Conservation (phyloP, 257 asterid species). For the Petunia axillaris region DNA sequence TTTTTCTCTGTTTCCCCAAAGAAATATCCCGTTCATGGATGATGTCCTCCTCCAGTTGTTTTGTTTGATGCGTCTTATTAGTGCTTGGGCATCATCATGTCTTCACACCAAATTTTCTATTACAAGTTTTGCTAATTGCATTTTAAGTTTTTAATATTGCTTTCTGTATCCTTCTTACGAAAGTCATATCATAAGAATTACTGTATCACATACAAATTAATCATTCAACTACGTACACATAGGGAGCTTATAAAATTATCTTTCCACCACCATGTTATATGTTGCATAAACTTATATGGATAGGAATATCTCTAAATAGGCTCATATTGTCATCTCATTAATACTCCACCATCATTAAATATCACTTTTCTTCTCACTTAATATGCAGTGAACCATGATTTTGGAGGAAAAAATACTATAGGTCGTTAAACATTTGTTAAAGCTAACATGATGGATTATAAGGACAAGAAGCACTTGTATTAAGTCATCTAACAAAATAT, state of each 20-base stretch:
- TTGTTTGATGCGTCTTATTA: not conserved
- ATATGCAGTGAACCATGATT: not conserved
- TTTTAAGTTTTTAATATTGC: not conserved
- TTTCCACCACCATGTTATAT: not conserved
- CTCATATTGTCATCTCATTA: not conserved
- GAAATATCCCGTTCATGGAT: not conserved
- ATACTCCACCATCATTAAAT: conserved; percentile 7
- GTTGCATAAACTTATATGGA: too few species aligned
- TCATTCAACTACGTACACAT: not conserved
- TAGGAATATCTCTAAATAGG: too few species aligned
- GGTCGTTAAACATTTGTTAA: not conserved
- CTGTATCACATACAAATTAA: not conserved
- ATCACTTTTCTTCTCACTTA: conserved; percentile 12
- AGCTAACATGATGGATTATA: not conserved
- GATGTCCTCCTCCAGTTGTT: not conserved
- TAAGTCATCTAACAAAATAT: not conserved
- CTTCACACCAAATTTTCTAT: not conserved
- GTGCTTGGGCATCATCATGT: conserved; percentile 25
- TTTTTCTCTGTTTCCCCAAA: not conserved
- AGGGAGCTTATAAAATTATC: not conserved
- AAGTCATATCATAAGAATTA: not conserved
- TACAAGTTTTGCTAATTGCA: not conserved
- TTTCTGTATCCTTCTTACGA: not conserved
- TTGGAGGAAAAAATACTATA: not conserved
- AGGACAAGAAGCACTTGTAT: not conserved